These are phyloP conservation scores for Rubia tinctorum DNA, from an alignment of 305 asterid species.

Conservation along the genomic window DNA sequence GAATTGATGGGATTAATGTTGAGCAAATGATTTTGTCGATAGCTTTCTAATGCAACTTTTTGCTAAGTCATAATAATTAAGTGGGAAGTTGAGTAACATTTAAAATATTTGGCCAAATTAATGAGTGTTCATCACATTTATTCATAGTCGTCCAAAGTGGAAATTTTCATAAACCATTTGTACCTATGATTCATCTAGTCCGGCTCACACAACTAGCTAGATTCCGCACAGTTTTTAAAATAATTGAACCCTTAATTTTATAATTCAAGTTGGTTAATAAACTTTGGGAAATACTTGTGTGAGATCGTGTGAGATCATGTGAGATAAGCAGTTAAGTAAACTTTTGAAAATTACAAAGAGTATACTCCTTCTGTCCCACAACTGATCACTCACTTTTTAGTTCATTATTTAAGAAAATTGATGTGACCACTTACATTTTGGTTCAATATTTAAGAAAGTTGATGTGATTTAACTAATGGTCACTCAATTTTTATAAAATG, in stretches of 20 bases:
- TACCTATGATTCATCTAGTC: neutral
- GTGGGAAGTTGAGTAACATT: neutral
- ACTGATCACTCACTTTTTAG: no score
- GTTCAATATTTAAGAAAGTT: no score
- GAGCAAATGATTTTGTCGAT: constrained; percentile 56
- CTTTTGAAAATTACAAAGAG: neutral
- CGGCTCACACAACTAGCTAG: neutral
- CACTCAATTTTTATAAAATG: no score
- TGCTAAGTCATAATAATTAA: neutral
- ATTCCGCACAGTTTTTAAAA: neutral
- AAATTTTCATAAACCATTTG: neutral
- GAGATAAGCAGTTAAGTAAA: neutral
- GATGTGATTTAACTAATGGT: no score
- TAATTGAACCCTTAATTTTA: neutral
- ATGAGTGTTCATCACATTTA: neutral
- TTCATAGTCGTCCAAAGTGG: neutral
- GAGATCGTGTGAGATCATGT: no score
- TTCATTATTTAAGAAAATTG: no score
- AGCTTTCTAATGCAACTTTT: constrained; percentile 26
- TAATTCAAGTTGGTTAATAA: neutral
- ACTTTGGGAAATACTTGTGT: neutral
- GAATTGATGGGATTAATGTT: constrained; percentile 25
- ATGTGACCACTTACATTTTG: no score
- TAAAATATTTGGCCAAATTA: neutral
- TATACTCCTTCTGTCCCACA: no score